Evolutionary conservation across 2,329 filamentous ascomycete species (phyloP).

Genomic region (Pseudonectria buxi): DNA sequence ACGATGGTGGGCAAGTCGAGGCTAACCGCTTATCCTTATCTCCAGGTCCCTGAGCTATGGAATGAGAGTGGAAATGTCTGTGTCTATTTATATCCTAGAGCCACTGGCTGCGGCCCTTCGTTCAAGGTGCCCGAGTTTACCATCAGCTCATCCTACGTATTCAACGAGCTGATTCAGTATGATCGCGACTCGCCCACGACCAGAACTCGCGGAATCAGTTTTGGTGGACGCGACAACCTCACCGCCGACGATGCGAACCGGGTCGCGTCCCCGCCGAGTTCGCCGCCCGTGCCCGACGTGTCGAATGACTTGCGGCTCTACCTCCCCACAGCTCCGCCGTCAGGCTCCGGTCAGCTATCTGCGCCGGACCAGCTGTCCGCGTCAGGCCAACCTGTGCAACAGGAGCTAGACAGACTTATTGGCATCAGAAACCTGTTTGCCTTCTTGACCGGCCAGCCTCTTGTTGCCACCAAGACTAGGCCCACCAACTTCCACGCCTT

Average conservation of each 20-base stretch:
- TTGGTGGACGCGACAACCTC: conserved; percentile 41
- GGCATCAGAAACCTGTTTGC: conserved; percentile 60
- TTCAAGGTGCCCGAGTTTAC: conserved; percentile 53
- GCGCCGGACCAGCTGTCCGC: conserved; percentile 21
- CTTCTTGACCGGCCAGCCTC: conserved; percentile 55
- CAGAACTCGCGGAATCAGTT: conserved; percentile 36
- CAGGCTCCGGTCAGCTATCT: conserved; percentile 27
- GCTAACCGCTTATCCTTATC: conserved; percentile 11
- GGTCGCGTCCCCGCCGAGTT: conserved; percentile 30
- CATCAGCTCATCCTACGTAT: conserved; percentile 47
- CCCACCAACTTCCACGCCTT: conserved; percentile 50
- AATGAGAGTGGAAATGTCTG: conserved; percentile 51
- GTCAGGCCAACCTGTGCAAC: conserved; percentile 15
- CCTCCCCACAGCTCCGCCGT: conserved; percentile 40
- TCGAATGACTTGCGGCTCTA: conserved; percentile 44
- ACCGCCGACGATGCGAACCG: conserved; percentile 43
- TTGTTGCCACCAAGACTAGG: conserved; percentile 50
- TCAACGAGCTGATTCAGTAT: conserved; percentile 45
- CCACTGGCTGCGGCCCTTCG: conserved; percentile 45
- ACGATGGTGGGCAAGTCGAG: conserved; percentile 1
- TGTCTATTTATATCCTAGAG: conserved; percentile 50
- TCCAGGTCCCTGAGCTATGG: conserved; percentile 59
- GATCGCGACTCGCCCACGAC: conserved; percentile 30
- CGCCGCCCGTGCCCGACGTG: conserved; percentile 31
- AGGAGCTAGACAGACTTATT: conserved; percentile 49